These are phyloP conservation scores for Solanum gandarillasii DNA, from an alignment of 257 asterid genomes.

Conservation along the genomic window DNA sequence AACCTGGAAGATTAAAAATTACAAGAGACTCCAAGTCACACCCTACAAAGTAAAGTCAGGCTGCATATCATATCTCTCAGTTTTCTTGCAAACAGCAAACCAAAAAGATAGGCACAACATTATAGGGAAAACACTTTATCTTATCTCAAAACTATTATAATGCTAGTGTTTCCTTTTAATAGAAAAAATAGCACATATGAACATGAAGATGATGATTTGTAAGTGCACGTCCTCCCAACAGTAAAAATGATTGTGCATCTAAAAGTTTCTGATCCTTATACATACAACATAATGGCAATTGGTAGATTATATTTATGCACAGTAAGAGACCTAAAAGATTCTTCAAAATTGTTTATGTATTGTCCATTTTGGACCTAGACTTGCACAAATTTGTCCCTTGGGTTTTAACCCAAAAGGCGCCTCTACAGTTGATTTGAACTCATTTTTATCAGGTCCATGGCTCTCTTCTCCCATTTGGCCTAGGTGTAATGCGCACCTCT, in stretches of 20 bases:
- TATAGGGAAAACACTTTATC: neutral
- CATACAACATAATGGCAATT: neutral
- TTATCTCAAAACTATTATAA: neutral
- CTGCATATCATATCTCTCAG: neutral
- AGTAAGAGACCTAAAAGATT: neutral
- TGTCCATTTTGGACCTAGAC: neutral
- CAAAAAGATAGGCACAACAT: neutral
- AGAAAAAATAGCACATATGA: neutral
- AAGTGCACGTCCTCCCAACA: neutral
- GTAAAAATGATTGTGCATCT: neutral
- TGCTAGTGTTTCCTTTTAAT: neutral
- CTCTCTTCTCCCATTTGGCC: neutral
- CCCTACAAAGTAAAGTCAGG: neutral
- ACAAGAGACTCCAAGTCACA: neutral
- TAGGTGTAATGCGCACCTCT: neutral
- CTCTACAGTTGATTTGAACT: neutral
- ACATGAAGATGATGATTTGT: neutral
- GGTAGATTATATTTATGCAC: neutral
- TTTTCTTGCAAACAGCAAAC: neutral
- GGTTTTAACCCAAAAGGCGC: neutral
- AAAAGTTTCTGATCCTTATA: neutral
- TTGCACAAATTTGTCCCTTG: neutral
- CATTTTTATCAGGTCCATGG: neutral
- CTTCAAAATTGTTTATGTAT: neutral
- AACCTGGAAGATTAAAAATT: constrained; percentile 2